Percentiles rank a stretch among this genome's conserved stretches.
These are phyloP conservation scores for Talaromyces adpressus DNA, from an alignment of 495 filamentous ascomycete genomes.

Conservation along the genomic window DNA sequence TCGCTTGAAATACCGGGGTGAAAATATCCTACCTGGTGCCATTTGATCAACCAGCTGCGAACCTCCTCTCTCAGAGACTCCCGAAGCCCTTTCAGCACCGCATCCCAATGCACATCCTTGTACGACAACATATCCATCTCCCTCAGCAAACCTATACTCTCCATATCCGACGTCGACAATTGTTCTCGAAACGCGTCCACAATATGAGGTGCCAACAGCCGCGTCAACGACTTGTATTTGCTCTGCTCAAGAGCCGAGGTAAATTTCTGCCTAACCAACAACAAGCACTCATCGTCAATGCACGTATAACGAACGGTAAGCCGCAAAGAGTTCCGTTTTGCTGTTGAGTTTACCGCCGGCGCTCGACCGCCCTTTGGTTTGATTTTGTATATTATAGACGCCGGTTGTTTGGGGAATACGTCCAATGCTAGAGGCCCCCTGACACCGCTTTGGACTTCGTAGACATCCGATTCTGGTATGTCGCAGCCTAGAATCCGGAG, in stretches of 20 bases:
- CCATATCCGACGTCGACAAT: slow-evolving; percentile 52
- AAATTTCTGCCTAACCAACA: slow-evolving; percentile 37
- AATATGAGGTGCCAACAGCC: slow-evolving; percentile 44
- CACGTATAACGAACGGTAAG: slow-evolving; percentile 73
- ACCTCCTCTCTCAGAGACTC: slow-evolving; percentile 26
- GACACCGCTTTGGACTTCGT: slow-evolving; percentile 55
- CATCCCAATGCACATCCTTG: slow-evolving; percentile 32
- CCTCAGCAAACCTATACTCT: slow-evolving; percentile 37
- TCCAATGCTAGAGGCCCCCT: slow-evolving; percentile 46
- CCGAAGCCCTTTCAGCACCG: slow-evolving; percentile 32
- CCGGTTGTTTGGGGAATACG: slow-evolving; percentile 76
- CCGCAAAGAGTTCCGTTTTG: slow-evolving; percentile 40
- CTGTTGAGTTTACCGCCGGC: slow-evolving; percentile 24
- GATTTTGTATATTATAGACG: slow-evolving; percentile 78
- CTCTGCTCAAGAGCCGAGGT: slow-evolving; percentile 32
- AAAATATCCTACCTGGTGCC: slow-evolving; percentile 38
- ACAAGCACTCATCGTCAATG: slow-evolving; percentile 56
- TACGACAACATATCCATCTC: slow-evolving; percentile 38
- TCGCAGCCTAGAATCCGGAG: slow-evolving; percentile 64
- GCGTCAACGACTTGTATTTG: slow-evolving; percentile 34
- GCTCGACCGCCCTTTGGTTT: slow-evolving; percentile 13
- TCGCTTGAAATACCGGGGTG: neutral
- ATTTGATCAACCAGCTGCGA: slow-evolving; percentile 35
- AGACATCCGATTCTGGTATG: slow-evolving; percentile 62
- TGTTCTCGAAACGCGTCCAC: slow-evolving; percentile 42